Evolutionary conservation across 2,329 filamentous ascomycete species (phyloP).

Genomic region (Gaeumannomyces sp.): DNA sequence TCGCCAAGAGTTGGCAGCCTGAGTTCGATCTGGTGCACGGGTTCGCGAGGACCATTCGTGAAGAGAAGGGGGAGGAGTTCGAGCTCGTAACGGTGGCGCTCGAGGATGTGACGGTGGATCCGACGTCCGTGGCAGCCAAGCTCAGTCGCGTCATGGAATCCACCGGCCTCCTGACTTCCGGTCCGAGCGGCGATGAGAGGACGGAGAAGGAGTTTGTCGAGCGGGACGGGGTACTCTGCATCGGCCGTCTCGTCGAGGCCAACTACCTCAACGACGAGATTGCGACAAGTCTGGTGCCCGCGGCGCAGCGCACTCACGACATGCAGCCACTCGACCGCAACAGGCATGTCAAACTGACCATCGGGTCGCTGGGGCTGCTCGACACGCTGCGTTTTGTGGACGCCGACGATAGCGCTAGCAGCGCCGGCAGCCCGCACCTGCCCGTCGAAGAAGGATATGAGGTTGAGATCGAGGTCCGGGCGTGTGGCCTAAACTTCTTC

Average conservation of each 20-base stretch:
- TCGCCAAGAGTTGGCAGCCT: neutral
- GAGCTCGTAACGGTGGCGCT: neutral
- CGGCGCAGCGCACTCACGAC: neutral
- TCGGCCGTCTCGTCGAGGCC: constrained; percentile 14
- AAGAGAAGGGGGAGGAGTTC: neutral
- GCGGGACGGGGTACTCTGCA: constrained; percentile 18
- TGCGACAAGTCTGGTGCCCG: neutral
- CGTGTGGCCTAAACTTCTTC: constrained; percentile 30
- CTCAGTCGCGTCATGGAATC: neutral
- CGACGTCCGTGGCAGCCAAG: neutral
- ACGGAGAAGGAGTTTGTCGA: constrained; percentile 20
- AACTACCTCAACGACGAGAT: constrained; percentile 8
- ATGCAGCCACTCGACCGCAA: neutral
- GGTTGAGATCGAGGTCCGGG: constrained; percentile 29
- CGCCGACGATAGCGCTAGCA: neutral
- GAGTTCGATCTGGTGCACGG: constrained; percentile 3
- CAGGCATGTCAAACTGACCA: neutral
- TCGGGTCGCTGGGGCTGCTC: neutral
- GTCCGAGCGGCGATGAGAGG: neutral
- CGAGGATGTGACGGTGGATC: neutral
- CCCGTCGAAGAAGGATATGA: constrained; percentile 14
- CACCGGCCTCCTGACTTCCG: constrained; percentile 10
- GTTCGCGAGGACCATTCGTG: neutral
- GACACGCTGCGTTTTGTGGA: constrained; percentile 5
- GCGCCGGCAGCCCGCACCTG: constrained; percentile 6